Percentiles rank a stretch among this genome's conserved stretches.
Evolutionary conservation across 129 eudicot genomes (phyloP).

Genomic region (Smallanthus sonchifolius): DNA sequence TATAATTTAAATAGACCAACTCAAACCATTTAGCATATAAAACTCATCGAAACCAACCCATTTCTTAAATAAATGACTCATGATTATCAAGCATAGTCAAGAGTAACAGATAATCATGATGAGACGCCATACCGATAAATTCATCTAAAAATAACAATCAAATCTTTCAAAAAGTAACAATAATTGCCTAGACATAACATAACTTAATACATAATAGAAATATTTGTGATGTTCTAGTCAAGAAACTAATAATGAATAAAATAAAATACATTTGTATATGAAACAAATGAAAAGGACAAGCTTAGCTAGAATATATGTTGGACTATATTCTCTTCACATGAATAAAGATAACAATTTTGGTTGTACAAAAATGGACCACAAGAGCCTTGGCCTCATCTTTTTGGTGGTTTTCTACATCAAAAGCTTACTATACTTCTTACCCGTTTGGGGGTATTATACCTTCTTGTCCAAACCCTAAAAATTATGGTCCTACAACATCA

Average conservation of each 20-base stretch:
- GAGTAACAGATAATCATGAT: neutral
- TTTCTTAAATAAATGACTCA: no score
- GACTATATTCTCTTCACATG: constrained; percentile 30
- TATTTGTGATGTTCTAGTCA: neutral
- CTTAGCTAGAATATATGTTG: constrained; percentile 11
- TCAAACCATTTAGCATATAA: no score
- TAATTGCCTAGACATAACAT: neutral
- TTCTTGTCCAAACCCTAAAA: constrained; percentile 20
- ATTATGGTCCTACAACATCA: constrained; percentile 1
- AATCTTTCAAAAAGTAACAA: neutral
- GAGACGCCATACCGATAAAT: neutral
- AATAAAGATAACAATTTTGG: constrained; percentile 21
- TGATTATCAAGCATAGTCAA: neutral
- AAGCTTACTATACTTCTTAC: constrained; percentile 20
- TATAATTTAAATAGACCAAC: no score
- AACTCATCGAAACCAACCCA: no score
- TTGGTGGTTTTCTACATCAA: constrained; percentile 20
- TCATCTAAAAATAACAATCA: neutral
- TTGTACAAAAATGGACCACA: constrained; percentile 24
- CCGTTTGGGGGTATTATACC: constrained; percentile 19
- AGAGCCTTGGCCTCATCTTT: constrained; percentile 19
- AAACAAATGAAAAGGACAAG: constrained; percentile 15
- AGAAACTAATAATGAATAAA: neutral
- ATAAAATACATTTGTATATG: neutral
- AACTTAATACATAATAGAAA: neutral